phyloP scores from a whole-genome alignment of 352 stramenopile genomes.

The Phytophthora tentaculata region DNA sequence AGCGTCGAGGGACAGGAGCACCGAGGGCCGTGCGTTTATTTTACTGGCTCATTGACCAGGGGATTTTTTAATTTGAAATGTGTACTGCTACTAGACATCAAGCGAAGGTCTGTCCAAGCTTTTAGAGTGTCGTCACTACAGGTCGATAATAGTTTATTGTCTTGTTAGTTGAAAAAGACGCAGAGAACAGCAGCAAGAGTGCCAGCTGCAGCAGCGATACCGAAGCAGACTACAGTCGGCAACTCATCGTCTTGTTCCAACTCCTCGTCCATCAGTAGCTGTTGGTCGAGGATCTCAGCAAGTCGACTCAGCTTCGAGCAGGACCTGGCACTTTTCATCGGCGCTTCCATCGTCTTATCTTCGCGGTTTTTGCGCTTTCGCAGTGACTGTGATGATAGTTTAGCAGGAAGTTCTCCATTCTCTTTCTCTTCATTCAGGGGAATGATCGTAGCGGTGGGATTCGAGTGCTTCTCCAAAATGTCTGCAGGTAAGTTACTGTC shows the following conservation, averaged over 20 bases:
- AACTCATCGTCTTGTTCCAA: slow-evolving; percentile 36
- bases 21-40: slow-evolving; percentile 27
- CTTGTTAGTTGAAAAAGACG: slow-evolving; percentile 59
- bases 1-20: slow-evolving; percentile 24
- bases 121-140: too few relatives aligned
- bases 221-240: slow-evolving; percentile 50
- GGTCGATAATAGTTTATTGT: too few relatives aligned
- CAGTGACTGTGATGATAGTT: slow-evolving; percentile 12
- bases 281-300: not conserved
- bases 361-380: slow-evolving; percentile 51
- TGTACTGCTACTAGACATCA: slow-evolving; percentile 18
- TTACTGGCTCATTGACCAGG: slow-evolving; percentile 30
- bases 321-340: slow-evolving; percentile 22
- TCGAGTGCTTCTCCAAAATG: slow-evolving; percentile 8
- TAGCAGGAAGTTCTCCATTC: not conserved
- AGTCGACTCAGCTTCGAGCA: not conserved
- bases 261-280: slow-evolving; percentile 21
- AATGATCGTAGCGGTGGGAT: not conserved
- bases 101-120: slow-evolving; percentile 1
- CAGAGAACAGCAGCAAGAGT: slow-evolving; percentile 66
- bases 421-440: not conserved
- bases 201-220: slow-evolving; percentile 61
- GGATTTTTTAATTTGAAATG: slow-evolving; percentile 33
- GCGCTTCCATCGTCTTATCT: slow-evolving; percentile 25
- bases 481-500: slow-evolving; percentile 15